Evolutionary conservation across 768 basidiomycete genomes (phyloP).

Genomic region (Boletus rufocinnamomeus): DNA sequence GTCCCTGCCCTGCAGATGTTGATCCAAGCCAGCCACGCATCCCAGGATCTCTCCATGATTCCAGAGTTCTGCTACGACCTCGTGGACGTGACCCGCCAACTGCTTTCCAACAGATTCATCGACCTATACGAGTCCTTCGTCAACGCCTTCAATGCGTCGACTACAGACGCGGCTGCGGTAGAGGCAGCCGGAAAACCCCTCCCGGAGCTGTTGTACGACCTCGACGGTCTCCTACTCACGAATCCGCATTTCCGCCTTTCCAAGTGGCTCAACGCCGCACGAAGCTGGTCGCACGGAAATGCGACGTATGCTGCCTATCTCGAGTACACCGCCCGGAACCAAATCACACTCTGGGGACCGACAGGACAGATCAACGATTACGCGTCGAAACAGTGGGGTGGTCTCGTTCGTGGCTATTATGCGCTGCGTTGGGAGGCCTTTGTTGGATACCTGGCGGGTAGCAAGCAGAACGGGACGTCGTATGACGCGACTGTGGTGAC

Average conservation of each 20-base stretch:
- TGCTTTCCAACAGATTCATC: conserved; percentile 42
- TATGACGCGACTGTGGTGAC: conserved; percentile 32
- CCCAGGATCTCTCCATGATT: conserved; percentile 17
- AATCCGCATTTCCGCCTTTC: conserved; percentile 37
- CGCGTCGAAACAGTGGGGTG: conserved; percentile 46
- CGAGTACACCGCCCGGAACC: conserved; percentile 43
- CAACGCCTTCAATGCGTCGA: conserved; percentile 28
- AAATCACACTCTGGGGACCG: conserved; percentile 47
- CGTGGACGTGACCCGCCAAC: conserved; percentile 42
- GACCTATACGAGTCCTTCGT: conserved; percentile 36
- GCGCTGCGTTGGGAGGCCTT: conserved; percentile 38
- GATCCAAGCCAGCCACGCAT: conserved; percentile 34
- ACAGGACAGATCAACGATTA: conserved; percentile 44
- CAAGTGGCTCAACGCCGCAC: conserved; percentile 39
- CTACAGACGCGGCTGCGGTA: conserved; percentile 24
- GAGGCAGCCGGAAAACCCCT: conserved; percentile 30
- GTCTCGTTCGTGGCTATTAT: conserved; percentile 42
- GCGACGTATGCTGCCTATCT: conserved; percentile 37
- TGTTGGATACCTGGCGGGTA: conserved; percentile 33
- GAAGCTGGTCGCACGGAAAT: conserved; percentile 32
- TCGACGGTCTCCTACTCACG: conserved; percentile 38
- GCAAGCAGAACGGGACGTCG: conserved; percentile 29
- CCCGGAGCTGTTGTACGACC: conserved; percentile 33
- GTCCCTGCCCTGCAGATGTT: conserved; percentile 79
- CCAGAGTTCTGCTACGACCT: conserved; percentile 42